Conservation (phyloP, 192 early-diverging fungal species). For the Glomus cerebriforme region DNA sequence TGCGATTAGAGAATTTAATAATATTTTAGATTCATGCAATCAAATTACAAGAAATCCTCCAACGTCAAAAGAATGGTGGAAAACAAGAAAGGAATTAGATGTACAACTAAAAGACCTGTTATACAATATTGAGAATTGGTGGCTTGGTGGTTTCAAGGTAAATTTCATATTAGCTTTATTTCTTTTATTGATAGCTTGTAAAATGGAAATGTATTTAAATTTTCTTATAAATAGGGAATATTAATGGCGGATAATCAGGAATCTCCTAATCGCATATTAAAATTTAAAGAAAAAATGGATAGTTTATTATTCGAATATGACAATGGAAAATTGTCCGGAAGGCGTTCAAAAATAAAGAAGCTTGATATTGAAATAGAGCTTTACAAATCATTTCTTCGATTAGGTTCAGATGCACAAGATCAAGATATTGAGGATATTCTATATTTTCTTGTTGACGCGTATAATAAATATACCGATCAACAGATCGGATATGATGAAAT, state of each 20-base stretch:
- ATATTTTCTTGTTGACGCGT: constrained; percentile 68
- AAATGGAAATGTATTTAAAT: constrained; percentile 4
- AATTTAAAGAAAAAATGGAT: constrained; percentile 16
- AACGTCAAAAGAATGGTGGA: constrained; percentile 76
- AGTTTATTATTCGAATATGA: neutral
- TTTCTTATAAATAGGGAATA: constrained; percentile 34
- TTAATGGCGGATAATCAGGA: constrained; percentile 42
- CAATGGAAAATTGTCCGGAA: constrained; percentile 17
- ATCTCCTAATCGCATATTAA: neutral
- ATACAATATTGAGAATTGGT: constrained; percentile 66
- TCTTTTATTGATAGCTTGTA: neutral
- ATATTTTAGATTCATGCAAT: constrained; percentile 71
- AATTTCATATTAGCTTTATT: neutral
- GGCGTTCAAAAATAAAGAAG: constrained; percentile 36
- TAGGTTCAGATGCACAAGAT: constrained; percentile 55
- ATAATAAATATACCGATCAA: constrained; percentile 52
- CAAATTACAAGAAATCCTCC: constrained; percentile 61
- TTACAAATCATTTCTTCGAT: constrained; percentile 55
- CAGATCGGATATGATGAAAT: constrained; percentile 60
- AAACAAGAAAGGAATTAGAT: constrained; percentile 70
- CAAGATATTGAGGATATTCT: constrained; percentile 70
- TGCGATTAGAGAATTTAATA: constrained; percentile 61
- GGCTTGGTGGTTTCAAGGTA: constrained; percentile 89
- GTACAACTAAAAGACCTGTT: constrained; percentile 64
- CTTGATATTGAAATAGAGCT: constrained; percentile 60